Base-by-base conservation (phyloP, 2,329 filamentous ascomycete species). In the Monilinia fructigena region DNA sequence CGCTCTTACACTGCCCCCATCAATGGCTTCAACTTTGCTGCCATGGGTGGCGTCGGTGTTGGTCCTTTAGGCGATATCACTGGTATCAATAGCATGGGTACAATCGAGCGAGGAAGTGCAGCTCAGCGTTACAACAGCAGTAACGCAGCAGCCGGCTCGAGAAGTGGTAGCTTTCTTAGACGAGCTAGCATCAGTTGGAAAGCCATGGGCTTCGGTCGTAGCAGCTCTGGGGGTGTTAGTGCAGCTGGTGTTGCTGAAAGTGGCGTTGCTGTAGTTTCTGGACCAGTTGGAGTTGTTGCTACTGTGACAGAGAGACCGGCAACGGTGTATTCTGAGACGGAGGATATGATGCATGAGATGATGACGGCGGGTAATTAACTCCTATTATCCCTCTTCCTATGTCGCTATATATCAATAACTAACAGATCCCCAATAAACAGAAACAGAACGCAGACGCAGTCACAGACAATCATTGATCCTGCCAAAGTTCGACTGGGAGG, bases 401-500 rank as follows among this genome's bases (percentile, higher is more conserved):
- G 2, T 12, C 0, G 20, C 47, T 4, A 4, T 23, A 6, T 48
- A n/a, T 48, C 3, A 5, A 12, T 14, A 0, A 50, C 47, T 55
- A n/a, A 55, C 7, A 5, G 4, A 35, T 5, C 7, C 6, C 20
- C 16, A 7, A 23, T 11, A 2, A 56, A 56, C 11, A 60, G 56
- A 60, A 5, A 1, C 28, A 3, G 42, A 60, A 23, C 20, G 18
- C 23, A 16, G 42, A 23, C 7, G 28, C 2, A 48, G 56, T 3
- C 6, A 60, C 11, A 45, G 56, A 0, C 18, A 60, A 23, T 60
- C 56, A 8, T n/a, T 60, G 28, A 31, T 60, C 4, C 14, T 60
- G 3, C 56, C 56, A 1, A 60, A 60, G 35, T 60, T 60, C 2
- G 56, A 60, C 1, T 60, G 56, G 56, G 56, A 60, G 7, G 56